Base-by-base conservation (phyloP, 1,284 basidiomycete genomes). In the Irpex sp. region DNA sequence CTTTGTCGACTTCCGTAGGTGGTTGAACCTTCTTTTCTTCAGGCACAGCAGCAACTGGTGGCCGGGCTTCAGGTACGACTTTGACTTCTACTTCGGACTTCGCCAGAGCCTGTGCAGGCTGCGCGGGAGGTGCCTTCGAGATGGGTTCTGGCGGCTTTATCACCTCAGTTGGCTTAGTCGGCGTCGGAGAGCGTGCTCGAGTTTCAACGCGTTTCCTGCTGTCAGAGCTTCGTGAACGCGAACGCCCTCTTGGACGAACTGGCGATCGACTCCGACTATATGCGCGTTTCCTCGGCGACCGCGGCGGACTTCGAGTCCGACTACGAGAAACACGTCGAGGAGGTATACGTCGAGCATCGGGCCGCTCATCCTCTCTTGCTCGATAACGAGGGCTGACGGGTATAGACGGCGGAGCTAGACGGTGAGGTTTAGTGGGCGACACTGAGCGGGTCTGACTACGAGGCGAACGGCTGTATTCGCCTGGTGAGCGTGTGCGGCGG, bases 351-450 rank as follows among this genome's bases (percentile, higher is more conserved):
- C 60, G 65, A 9, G 59, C 35, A 2, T 62, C 37, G 19, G 61
- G 33, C 63, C 59, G 35, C 59, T 21, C 64, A 66, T 35, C 66
- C 60, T 15, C 63, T 62, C 61, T 64, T n/a, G 57, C 54, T 35
- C 47, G 66, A 57, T 65, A 68, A 1, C 67, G 67, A 3, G 68
- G 67, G 33, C 46, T 56, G 2, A 66, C 53, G 8, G 65, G 63
- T 39, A 63, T 64, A 1, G 64, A 61, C 36, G 49, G 49, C 51
- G 37, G 37, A 8, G 37, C 60, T 50, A n/a, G 57, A 59, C 36
- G 37, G 4, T 39, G 37, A 39, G 37, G 37, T 39, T 65, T 47
- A 8, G 66, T 63, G 8, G 65, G 65, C 9, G 63, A 50, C 8
- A 54, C 53, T 1, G 53, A 54, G 5, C 53, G 49, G 4, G 49